Evolutionary conservation across 2,329 filamentous ascomycete genomes (phyloP), one percentile per base, ranked within the genome.

Genomic region (Trichophyton schoenleinii): DNA sequence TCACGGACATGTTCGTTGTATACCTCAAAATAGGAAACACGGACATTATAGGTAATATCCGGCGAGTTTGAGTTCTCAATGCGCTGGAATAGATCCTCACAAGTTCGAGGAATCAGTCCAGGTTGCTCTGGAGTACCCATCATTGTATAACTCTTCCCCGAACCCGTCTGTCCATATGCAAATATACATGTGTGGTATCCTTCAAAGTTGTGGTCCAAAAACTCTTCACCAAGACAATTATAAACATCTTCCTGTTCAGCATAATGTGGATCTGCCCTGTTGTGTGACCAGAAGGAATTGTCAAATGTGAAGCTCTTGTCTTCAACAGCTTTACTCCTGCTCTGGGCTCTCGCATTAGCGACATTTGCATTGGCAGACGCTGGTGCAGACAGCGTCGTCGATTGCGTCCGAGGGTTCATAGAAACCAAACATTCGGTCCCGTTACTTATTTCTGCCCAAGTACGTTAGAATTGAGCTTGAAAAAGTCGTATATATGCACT

Each of bases 171-270:
- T 9, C 94, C 94, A 70, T 99, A 97, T 63, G 94, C 94, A 71
- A 99, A 97, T 67, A 99, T 99, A 74, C 94, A 99, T 0, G 94
- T 99, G 75, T 99, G 92, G 77, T 99, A 99, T 65, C 94, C 94
- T 72, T 96, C 91, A 69, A 99, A 99, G 77, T 99, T 99, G 81
- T 99, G 94, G 74, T 99, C 94, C 64, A 99, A 82, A 67, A 99
- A 97, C 71, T 97, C 94, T 73, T 96, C 91, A 61, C 94, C 94
- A 25, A 99, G 82, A 63, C 87, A 88, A 70, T 94, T 89, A 79
- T 99, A 97, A 61, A 99, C 87, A 69, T 96, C 89, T 69, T 91
- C 89, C 73, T 99, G 94, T 64, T 87, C 83, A 2, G 94, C 91
- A 72, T 96, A 99, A 75, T 96, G 89, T 36, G 84, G 78, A 70